phyloP scores from a whole-genome alignment of 2,329 filamentous ascomycete genomes.

The Ophiostoma sp. region DNA sequence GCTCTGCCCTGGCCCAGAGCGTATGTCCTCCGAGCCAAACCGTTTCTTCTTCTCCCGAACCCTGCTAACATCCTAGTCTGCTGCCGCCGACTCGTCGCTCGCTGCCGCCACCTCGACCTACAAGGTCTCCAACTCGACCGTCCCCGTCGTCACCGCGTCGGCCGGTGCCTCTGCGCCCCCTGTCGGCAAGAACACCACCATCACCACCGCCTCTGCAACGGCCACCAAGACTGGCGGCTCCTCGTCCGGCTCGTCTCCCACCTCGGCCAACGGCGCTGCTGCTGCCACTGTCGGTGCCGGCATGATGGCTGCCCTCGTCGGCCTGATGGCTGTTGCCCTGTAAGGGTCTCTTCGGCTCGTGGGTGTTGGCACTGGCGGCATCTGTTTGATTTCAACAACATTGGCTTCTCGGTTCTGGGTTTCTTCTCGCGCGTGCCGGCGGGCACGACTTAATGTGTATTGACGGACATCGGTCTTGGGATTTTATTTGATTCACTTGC shows the following conservation, averaged over 20 bases:
- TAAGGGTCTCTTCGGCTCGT: constrained; percentile 7
- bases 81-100: constrained; percentile 41
- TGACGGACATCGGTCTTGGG: constrained; percentile 11
- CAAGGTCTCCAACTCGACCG: constrained; percentile 40
- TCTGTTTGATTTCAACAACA: background rate
- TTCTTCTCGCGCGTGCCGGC: background rate
- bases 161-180: constrained; percentile 14
- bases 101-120: constrained; percentile 32
- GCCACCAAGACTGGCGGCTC: constrained; percentile 13
- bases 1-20: constrained; percentile 33
- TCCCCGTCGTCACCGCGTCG: constrained; percentile 29
- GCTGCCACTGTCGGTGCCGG: constrained; percentile 16
- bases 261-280: constrained; percentile 11
- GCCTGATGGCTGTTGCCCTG: constrained; percentile 20
- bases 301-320: constrained; percentile 18
- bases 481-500: background rate
- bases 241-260: constrained; percentile 10
- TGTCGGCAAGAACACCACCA: constrained; percentile 21
- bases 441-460: constrained; percentile 15
- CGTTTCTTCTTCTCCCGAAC: background rate
- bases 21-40: constrained; percentile 30
- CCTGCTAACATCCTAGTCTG: constrained; percentile 29
- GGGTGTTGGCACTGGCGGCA: too few relatives aligned
- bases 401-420: background rate
- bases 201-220: constrained; percentile 19